These are phyloP conservation scores for Byssothecium circinans DNA, from an alignment of 2,329 filamentous ascomycete genomes.

Conservation along the genomic window DNA sequence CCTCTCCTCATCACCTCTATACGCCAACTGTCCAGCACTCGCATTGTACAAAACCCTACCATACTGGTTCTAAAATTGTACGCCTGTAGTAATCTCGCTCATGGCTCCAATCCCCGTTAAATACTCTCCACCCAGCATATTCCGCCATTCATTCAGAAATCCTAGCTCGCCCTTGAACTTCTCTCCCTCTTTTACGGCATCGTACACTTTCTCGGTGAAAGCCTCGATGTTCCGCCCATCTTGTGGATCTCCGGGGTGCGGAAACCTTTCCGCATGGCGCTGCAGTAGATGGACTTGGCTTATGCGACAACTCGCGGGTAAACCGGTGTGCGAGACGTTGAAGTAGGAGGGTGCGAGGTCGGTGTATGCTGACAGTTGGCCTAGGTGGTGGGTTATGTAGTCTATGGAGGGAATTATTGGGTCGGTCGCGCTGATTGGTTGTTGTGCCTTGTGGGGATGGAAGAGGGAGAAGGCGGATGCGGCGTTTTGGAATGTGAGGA, in stretches of 20 bases:
- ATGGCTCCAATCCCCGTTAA: constrained; percentile 55
- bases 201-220: constrained; percentile 54
- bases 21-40: constrained; percentile 50
- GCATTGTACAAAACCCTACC: constrained; percentile 58
- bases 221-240: constrained; percentile 54
- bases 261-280: constrained; percentile 58
- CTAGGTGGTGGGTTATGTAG: constrained; percentile 48
- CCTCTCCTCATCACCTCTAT: constrained; percentile 53
- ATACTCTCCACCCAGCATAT: constrained; percentile 48
- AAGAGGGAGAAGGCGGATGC: background rate
- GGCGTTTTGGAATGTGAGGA: background rate
- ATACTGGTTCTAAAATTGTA: constrained; percentile 58
- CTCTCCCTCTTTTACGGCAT: constrained; percentile 46
- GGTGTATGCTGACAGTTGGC: constrained; percentile 51
- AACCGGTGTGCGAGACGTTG: constrained; percentile 51
- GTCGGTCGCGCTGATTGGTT: constrained; percentile 4
- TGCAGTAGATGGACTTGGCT: constrained; percentile 58
- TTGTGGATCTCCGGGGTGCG: constrained; percentile 46
- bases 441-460: background rate
- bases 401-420: constrained; percentile 35
- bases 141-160: constrained; percentile 58
- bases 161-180: constrained; percentile 52
- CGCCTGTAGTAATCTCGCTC: constrained; percentile 55
- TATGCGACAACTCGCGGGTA: constrained; percentile 59
- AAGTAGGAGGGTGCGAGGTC: constrained; percentile 52